A percentile compares a stretch with the other conserved stretches of the same genome.
These are phyloP conservation scores for Colletotrichum sp. DNA, from an alignment of 2,329 filamentous ascomycete genomes.

Conservation along the genomic window DNA sequence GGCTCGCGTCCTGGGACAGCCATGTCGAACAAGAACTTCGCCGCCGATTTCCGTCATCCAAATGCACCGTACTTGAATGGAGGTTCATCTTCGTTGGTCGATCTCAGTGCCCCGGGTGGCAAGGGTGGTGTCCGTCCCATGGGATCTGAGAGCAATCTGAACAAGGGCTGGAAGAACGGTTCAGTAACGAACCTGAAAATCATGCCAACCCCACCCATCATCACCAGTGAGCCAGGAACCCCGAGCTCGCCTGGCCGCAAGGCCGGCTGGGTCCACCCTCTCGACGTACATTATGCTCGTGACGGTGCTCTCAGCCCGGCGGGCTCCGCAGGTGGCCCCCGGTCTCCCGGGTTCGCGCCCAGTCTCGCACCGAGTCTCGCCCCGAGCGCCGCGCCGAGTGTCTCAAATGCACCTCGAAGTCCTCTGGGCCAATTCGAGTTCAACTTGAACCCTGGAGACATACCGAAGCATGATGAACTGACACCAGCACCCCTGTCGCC, in stretches of 20 bases:
- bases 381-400: constrained; percentile 16
- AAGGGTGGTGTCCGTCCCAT: constrained; percentile 35
- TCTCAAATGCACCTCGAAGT: constrained; percentile 36
- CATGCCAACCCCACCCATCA: constrained; percentile 32
- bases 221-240: constrained; percentile 36
- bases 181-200: constrained; percentile 38
- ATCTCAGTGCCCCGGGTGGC: constrained; percentile 38
- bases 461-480: neutral
- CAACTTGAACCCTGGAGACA: constrained; percentile 27
- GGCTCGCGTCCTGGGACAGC: constrained; percentile 49
- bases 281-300: constrained; percentile 49
- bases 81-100: constrained; percentile 50
- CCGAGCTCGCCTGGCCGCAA: constrained; percentile 32
- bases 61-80: constrained; percentile 39
- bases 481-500: constrained; percentile 18
- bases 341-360: constrained; percentile 1
- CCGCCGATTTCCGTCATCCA: constrained; percentile 23
- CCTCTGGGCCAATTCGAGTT: constrained; percentile 47
- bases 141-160: constrained; percentile 44
- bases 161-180: constrained; percentile 38
- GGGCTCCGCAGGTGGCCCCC: constrained; percentile 25
- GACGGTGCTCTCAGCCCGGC: constrained; percentile 15
- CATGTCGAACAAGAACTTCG: constrained; percentile 32
- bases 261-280: constrained; percentile 50
- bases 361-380: neutral